Evolutionary conservation across 768 basidiomycete genomes (phyloP).

Genomic region (Rhodocollybia butyracea): DNA sequence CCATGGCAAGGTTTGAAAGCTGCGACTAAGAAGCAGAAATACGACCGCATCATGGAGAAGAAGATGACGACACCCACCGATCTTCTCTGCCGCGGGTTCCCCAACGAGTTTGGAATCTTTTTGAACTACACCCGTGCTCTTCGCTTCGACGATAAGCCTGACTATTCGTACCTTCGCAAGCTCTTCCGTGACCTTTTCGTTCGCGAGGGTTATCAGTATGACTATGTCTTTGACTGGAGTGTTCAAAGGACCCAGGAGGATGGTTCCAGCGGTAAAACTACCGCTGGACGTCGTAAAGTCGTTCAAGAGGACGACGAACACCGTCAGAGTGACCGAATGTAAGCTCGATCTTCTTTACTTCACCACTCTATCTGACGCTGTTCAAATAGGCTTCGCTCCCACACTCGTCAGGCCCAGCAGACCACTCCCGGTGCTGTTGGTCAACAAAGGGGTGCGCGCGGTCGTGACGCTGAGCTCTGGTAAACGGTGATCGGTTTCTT

Average conservation of each 20-base stretch:
- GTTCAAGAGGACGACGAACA: constrained; percentile 86
- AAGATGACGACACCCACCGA: constrained; percentile 99
- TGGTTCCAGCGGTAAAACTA: constrained; percentile 55
- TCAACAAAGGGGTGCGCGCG: constrained; percentile 41
- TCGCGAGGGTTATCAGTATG: constrained; percentile 97
- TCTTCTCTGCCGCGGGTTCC: constrained; percentile 97
- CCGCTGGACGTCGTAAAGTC: constrained; percentile 69
- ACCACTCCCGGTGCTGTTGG: constrained; percentile 46
- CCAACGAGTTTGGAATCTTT: constrained; percentile 99
- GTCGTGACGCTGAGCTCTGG: constrained; percentile 54
- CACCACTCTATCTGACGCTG: constrained; percentile 6
- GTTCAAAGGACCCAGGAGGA: constrained; percentile 80
- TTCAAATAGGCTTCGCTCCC: constrained; percentile 71
- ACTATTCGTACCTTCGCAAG: constrained; percentile 99
- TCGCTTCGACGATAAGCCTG: constrained; percentile 99
- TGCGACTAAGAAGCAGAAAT: constrained; percentile 99
- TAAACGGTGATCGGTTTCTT: constrained; percentile 35
- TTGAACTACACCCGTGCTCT: constrained; percentile 98
- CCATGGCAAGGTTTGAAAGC: constrained; percentile 99
- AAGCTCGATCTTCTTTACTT: constrained; percentile 32
- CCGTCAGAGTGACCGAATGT: constrained; percentile 81
- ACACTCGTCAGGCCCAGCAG: constrained; percentile 80
- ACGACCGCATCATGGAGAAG: constrained; percentile 99
- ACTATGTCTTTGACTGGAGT: constrained; percentile 99
- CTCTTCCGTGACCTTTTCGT: constrained; percentile 98